Conservation (phyloP, 495 filamentous ascomycete species). For the Glutinoglossum americanum region DNA sequence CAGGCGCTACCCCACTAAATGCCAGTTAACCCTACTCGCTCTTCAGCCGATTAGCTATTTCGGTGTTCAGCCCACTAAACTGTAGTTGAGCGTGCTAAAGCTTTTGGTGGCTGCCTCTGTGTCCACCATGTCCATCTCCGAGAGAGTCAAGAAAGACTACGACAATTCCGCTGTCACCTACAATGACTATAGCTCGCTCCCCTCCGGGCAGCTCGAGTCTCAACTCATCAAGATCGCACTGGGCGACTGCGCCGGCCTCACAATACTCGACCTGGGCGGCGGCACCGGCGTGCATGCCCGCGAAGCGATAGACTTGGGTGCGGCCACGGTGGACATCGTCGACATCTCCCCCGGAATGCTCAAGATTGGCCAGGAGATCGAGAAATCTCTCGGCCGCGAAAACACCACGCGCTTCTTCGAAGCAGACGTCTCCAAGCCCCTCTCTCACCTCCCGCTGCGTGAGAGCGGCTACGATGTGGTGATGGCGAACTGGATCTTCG, state of each 20-base stretch:
- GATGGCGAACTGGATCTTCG: constrained; percentile 11
- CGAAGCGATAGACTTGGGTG: neutral
- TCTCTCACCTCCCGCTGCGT: neutral
- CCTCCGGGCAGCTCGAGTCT: constrained; percentile 13
- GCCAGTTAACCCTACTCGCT: too few species aligned
- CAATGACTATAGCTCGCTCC: neutral
- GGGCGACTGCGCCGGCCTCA: constrained; percentile 9
- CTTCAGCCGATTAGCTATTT: too few species aligned
- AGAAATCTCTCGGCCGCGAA: neutral
- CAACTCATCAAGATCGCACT: constrained; percentile 12
- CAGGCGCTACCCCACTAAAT: too few species aligned
- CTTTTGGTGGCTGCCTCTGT: too few species aligned
- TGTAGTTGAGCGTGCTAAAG: too few species aligned
- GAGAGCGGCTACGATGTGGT: constrained; percentile 7
- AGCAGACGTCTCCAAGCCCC: constrained; percentile 9
- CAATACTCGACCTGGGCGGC: constrained; percentile 19
- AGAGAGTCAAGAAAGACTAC: neutral
- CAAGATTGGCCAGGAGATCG: constrained; percentile 1
- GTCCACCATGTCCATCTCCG: neutral
- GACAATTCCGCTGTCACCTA: neutral
- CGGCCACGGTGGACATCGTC: neutral
- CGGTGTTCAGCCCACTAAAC: too few species aligned
- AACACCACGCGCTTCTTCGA: constrained; percentile 5
- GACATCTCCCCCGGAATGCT: constrained; percentile 10
- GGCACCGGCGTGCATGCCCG: constrained; percentile 15